A percentile compares a stretch with the other conserved stretches of the same genome.
These are phyloP conservation scores for Petunia secreta DNA, from an alignment of 257 asterid genomes.

Conservation along the genomic window DNA sequence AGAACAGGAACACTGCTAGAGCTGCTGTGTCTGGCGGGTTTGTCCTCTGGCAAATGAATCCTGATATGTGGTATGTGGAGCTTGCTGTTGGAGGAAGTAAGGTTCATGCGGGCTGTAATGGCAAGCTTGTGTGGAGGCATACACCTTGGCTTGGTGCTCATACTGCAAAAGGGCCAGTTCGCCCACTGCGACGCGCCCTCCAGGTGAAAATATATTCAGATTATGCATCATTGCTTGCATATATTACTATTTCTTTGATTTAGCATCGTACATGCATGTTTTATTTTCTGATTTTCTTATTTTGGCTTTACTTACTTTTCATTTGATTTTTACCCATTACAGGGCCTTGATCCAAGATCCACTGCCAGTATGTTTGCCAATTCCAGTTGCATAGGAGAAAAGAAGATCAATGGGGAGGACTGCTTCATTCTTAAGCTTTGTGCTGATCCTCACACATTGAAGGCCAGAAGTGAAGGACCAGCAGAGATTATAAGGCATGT, in stretches of 20 bases:
- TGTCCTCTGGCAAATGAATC: constrained; percentile 91
- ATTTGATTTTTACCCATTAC: not conserved
- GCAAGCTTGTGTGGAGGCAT: constrained; percentile 93
- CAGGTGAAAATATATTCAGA: constrained; percentile 51
- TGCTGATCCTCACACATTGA: constrained; percentile 76
- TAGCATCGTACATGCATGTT: not conserved
- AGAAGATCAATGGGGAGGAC: constrained; percentile 76
- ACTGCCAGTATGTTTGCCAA: constrained; percentile 80
- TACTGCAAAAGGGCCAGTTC: constrained; percentile 83
- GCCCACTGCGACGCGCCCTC: constrained; percentile 93
- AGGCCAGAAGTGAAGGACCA: constrained; percentile 86
- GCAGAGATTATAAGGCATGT: constrained; percentile 90
- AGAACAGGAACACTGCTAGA: constrained; percentile 62
- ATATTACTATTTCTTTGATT: no score
- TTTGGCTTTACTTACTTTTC: not conserved
- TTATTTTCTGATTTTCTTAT: not conserved
- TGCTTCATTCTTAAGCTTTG: constrained; percentile 86
- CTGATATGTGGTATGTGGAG: constrained; percentile 93
- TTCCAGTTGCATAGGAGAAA: constrained; percentile 87
- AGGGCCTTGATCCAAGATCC: constrained; percentile 93
- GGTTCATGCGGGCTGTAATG: constrained; percentile 95
- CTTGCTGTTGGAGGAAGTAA: constrained; percentile 93
- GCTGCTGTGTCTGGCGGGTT: constrained; percentile 86
- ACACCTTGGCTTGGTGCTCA: constrained; percentile 98
- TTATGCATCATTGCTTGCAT: no score